Percentiles rank a stretch among this genome's conserved stretches.
phyloP scores from a whole-genome alignment of 1,139 yeast genomes.

The Geotrichum fermentans region DNA sequence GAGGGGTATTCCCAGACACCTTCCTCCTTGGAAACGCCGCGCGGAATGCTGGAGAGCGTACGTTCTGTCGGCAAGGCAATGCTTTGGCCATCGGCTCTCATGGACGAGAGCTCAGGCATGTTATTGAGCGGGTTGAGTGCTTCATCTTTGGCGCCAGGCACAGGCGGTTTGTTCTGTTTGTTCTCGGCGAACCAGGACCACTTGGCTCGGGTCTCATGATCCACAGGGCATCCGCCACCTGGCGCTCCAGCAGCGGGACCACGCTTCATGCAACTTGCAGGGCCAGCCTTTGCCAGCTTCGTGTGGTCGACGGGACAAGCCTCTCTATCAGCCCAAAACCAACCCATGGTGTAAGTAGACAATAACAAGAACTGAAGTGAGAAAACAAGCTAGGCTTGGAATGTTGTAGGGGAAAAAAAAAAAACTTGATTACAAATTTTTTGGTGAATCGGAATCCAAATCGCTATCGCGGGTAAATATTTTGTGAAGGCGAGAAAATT shows the following conservation, averaged over 20 bases:
- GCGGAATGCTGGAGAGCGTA: slow-evolving; percentile 79
- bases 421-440: too few relatives aligned
- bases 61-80: slow-evolving; percentile 75
- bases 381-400: too few relatives aligned
- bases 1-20: slow-evolving; percentile 98
- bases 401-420: not conserved
- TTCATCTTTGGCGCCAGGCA: slow-evolving; percentile 34
- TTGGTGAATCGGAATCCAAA: too few relatives aligned
- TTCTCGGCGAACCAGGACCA: slow-evolving; percentile 22
- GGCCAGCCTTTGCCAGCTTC: not conserved
- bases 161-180: slow-evolving; percentile 22
- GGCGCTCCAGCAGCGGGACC: slow-evolving; percentile 12
- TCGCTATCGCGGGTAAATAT: too few relatives aligned
- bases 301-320: slow-evolving; percentile 11
- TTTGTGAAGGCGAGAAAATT: too few relatives aligned
- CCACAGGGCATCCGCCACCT: slow-evolving; percentile 36
- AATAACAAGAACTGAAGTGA: too few relatives aligned
- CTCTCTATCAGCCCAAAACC: slow-evolving; percentile 18
- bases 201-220: slow-evolving; percentile 28
- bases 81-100: slow-evolving; percentile 75
- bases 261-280: too few relatives aligned
- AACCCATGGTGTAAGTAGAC: slow-evolving; percentile 11
- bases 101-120: slow-evolving; percentile 74
- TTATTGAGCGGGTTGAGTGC: slow-evolving; percentile 68
- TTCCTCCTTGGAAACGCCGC: slow-evolving; percentile 59